Conservation (phyloP, 2,329 filamentous ascomycete genomes). For the Lachnellula suecica region DNA sequence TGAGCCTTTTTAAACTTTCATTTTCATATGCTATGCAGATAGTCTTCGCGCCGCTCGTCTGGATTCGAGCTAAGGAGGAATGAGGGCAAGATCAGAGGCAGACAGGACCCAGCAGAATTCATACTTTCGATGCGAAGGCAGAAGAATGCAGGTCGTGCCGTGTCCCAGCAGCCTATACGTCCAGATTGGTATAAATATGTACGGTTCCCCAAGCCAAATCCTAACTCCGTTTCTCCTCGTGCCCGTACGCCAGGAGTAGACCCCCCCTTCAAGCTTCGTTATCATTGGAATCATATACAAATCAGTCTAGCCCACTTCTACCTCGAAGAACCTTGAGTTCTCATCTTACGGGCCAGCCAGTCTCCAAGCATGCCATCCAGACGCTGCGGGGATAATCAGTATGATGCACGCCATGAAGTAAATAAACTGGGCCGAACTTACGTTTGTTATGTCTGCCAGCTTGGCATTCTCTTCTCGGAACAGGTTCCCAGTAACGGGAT, state of each 20-base stretch:
- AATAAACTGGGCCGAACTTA: slow-evolving; percentile 39
- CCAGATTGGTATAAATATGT: slow-evolving; percentile 24
- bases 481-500: slow-evolving; percentile 76
- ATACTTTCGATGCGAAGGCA: background rate
- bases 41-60: slow-evolving; percentile 2
- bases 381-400: slow-evolving; percentile 48
- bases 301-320: slow-evolving; percentile 12
- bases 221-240: slow-evolving; percentile 10
- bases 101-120: background rate
- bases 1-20: background rate
- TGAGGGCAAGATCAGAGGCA: background rate
- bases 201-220: slow-evolving; percentile 6
- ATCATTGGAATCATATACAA: slow-evolving; percentile 32
- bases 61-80: slow-evolving; percentile 1
- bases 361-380: slow-evolving; percentile 84
- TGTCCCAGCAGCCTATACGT: slow-evolving; percentile 8
- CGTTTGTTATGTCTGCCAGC: slow-evolving; percentile 80
- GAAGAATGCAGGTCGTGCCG: background rate
- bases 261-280: slow-evolving; percentile 12
- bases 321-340: slow-evolving; percentile 36
- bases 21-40: background rate
- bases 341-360: slow-evolving; percentile 73
- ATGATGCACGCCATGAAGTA: slow-evolving; percentile 1
- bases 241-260: slow-evolving; percentile 14
- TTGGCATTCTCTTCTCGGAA: slow-evolving; percentile 87